phyloP scores from a whole-genome alignment of 352 stramenopile species.

The Blastocystis sp. region DNA sequence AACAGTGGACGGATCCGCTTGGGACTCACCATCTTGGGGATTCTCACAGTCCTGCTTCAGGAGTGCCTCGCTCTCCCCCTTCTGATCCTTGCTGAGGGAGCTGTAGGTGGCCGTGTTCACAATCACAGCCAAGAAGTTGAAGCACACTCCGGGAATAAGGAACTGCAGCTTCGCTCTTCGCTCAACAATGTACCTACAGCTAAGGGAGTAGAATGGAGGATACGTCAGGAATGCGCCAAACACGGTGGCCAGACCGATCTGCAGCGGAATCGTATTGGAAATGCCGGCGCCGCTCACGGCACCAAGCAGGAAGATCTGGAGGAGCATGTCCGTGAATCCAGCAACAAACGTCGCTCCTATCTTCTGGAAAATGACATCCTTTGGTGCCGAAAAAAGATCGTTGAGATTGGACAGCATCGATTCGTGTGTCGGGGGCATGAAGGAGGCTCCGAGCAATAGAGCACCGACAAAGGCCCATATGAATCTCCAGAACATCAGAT shows the following conservation, averaged over 20 bases:
- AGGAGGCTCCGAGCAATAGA: conserved; percentile 6
- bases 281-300: conserved; percentile 18
- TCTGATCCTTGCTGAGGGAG: conserved; percentile 25
- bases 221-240: conserved; percentile 26
- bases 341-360: conserved; percentile 59
- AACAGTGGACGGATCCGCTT: not conserved
- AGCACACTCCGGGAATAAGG: conserved; percentile 45
- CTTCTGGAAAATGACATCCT: not conserved
- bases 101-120: conserved; percentile 43
- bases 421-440: conserved; percentile 37
- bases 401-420: conserved; percentile 33
- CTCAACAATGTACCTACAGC: conserved; percentile 30
- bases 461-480: conserved; percentile 29
- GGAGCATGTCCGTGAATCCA: conserved; percentile 62
- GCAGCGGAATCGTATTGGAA: conserved; percentile 57
- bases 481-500: conserved; percentile 51
- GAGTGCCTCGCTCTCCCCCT: not conserved
- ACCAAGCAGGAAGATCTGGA: conserved; percentile 35
- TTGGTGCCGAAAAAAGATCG: conserved; percentile 13
- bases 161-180: conserved; percentile 18
- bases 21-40: not conserved
- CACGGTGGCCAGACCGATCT: conserved; percentile 48
- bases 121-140: conserved; percentile 16
- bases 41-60: not conserved
- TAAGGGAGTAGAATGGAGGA: not conserved